Evolutionary conservation across 345 rosid genomes (phyloP), one percentile per base, ranked within the genome.

Genomic region (Carallia pectinifolia): DNA sequence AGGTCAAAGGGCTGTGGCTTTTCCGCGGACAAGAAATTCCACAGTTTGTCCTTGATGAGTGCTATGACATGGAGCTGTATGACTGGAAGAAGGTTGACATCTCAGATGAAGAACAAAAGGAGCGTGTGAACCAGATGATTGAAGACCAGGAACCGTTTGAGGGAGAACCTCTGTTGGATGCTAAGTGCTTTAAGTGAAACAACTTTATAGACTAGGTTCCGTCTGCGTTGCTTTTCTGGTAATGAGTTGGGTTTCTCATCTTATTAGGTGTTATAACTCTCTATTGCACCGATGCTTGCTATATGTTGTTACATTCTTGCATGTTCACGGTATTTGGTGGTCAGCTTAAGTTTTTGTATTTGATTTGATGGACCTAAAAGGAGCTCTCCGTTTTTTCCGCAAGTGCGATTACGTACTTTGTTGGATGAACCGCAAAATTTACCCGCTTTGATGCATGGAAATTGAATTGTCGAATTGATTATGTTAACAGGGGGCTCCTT

Each of bases 61-160:
- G 91, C 78, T 92, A 94, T 17, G 99, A 94, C 85, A 94, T 94
- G 99, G 97, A 94, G 81, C 85, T 94, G 8, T 94, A 88, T 3
- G 97, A 92, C 59, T 94, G 99, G 99, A 92, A 66, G 33, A 94
- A 94, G 82, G 99, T 85, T 9, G 97, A 91, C 64, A 70, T 90
- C 71, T 72, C 87, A 0, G 97, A 92, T 18, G 97, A 90, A 79
- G 85, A 79, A 0, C 99, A 94, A 75, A 94, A 90, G 82, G 99
- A 92, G 77, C 90, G 97, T 0, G 99, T 83, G 44, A 94, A 65
- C 67, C 97, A 91, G 89, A 91, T 94, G 97, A 94, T 94, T 4
- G 99, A 94, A 78, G 98, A 94, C 52, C 64, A 37, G 0, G 98
- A 94, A 79, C 98, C 98, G 19, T 94, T 94, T 34, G 97, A 94